Evolutionary conservation across 208 protist species (phyloP), one percentile per base, ranked within the genome.

Genomic region (Leishmania lainsoni): DNA sequence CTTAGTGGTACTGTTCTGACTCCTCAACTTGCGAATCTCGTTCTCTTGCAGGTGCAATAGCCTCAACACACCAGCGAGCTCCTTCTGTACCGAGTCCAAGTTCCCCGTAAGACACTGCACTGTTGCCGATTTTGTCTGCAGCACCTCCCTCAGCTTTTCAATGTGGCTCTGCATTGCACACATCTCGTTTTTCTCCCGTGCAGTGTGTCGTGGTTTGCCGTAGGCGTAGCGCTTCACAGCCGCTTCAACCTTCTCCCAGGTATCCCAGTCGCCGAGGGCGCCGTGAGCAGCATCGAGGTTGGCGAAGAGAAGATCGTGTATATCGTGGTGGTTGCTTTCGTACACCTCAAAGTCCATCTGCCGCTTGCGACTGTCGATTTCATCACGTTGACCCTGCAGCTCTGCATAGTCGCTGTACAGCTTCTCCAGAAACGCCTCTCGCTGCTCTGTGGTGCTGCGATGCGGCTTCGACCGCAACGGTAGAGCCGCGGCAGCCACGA

Each of bases 161-260:
- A 93, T 82, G 54, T 87, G 86, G 39, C 89, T 83, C 71, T 86
- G 73, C 76, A 91, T 63, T 0, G 83, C 87, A n/a, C 70, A 45
- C 54, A 71, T 58, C 42, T 86, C 80, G 12, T 84, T 80, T 26
- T 48, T 80, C 12, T 88, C 78, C 35, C 72, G 54, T 22, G 76
- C 68, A n/a, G 73, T 75, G 63, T 85, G 76, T 45, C n/a, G 69
- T 63, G 85, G 83, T 16, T 90, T 78, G 20, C 80, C 87, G 73
- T 95, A 97, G 9, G 89, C 94, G 83, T 91, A 94, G 59, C 91
- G 89, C 74, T 94, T 93, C 29, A 97, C 78, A 6, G 91, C 80
- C 2, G 76, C 70, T 83, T 97, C 86, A 0, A 97, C 91, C 72
- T 79, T 80, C 70, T 95, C 91, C 82, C 87, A 97, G 32, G 94